Evolutionary conservation across 164 flowering plant genomes (phyloP).

Genomic region (Taxillus chinensis): DNA sequence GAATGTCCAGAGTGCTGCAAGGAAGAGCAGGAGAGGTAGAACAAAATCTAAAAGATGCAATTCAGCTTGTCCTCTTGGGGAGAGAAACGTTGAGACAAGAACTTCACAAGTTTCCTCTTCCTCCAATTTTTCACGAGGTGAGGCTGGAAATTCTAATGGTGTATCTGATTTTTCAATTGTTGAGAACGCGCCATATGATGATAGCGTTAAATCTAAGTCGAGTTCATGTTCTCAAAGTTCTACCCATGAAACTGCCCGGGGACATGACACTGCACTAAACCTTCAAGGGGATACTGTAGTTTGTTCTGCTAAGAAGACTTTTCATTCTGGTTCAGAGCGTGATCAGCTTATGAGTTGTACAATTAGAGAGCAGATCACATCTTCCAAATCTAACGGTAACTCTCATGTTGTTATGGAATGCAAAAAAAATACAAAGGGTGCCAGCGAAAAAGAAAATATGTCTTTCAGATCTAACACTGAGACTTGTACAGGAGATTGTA

Average conservation of each 20-base stretch:
- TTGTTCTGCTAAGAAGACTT: constrained; percentile 7
- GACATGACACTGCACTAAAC: constrained; percentile 6
- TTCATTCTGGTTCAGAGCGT: constrained; percentile 7
- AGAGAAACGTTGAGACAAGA: constrained; percentile 16
- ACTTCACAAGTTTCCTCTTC: constrained; percentile 17
- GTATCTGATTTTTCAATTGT: constrained; percentile 17
- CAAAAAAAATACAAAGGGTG: neutral
- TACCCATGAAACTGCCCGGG: constrained; percentile 9
- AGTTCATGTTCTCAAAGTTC: constrained; percentile 14
- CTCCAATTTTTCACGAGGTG: constrained; percentile 17
- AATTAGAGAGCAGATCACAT: neutral
- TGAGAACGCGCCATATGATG: constrained; percentile 7
- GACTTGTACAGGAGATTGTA: constrained; percentile 5
- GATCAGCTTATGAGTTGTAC: neutral
- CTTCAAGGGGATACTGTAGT: constrained; percentile 11
- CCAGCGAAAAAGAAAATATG: constrained; percentile 7
- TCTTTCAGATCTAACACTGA: constrained; percentile 10
- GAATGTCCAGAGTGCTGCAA: constrained; percentile 29
- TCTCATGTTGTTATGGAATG: too few species aligned
- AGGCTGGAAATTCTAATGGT: constrained; percentile 8
- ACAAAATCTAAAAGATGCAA: constrained; percentile 26
- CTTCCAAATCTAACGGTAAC: neutral
- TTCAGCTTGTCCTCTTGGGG: constrained; percentile 12
- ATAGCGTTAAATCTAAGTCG: constrained; percentile 5
- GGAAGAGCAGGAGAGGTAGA: constrained; percentile 43